A percentile compares a stretch with the other conserved stretches of the same genome.
These are phyloP conservation scores for Stagonosporopsis cucurbitacearum DNA, from an alignment of 2,329 filamentous ascomycete genomes.

Conservation along the genomic window DNA sequence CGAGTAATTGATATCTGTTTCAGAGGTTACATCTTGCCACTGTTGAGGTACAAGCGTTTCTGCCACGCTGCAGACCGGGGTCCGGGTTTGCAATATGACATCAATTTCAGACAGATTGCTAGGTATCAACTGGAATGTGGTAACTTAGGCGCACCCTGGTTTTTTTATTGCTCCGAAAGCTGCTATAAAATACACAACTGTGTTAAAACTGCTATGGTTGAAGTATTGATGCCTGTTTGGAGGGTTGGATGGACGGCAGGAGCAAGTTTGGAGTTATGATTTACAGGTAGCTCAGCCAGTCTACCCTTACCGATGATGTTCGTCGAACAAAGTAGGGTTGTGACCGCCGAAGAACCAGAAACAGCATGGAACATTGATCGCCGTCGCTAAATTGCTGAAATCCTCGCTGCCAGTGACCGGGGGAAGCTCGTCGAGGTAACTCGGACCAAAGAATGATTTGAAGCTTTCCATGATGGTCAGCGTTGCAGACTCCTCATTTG, in stretches of 20 bases:
- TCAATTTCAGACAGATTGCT: too few relatives aligned
- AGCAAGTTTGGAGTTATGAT: neutral
- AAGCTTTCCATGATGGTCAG: neutral
- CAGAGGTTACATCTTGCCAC: too few relatives aligned
- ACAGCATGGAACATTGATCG: neutral
- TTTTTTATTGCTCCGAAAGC: too few relatives aligned
- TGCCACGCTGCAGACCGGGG: too few relatives aligned
- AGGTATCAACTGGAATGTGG: too few relatives aligned
- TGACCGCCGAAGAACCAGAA: conserved; percentile 1
- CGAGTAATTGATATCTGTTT: too few relatives aligned
- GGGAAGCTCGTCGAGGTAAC: neutral
- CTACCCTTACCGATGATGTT: neutral
- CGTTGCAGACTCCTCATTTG: neutral
- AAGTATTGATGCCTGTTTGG: neutral
- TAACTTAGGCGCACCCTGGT: too few relatives aligned
- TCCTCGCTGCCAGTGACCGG: neutral
- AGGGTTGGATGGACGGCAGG: neutral
- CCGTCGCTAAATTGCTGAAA: neutral
- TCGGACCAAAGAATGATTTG: neutral
- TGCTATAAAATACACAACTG: too few relatives aligned
- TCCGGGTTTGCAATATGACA: too few relatives aligned
- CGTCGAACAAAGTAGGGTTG: neutral
- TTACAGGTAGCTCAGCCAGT: neutral
- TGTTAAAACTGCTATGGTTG: too few relatives aligned
- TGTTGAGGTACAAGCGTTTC: too few relatives aligned